phyloP scores from a whole-genome alignment of 1,139 yeast species.

The Hemisphaericaspora lyxosophila region DNA sequence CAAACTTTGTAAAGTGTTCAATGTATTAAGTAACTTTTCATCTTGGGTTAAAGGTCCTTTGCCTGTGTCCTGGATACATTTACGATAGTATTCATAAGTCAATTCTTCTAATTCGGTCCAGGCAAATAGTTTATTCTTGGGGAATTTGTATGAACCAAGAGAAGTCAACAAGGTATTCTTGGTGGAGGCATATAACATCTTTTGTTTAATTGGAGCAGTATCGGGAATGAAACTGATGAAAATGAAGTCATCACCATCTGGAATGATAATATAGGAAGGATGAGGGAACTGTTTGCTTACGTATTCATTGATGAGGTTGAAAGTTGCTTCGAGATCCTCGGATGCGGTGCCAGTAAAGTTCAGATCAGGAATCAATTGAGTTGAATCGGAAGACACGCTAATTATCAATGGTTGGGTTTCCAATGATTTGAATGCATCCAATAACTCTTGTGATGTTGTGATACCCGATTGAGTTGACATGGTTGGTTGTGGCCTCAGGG shows the following conservation, averaged over 20 bases:
- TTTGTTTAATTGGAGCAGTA: slow-evolving; percentile 72
- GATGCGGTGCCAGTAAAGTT: slow-evolving; percentile 28
- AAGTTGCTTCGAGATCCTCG: slow-evolving; percentile 25
- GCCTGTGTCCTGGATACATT: slow-evolving; percentile 30
- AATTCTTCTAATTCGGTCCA: slow-evolving; percentile 65
- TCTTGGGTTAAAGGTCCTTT: slow-evolving; percentile 55
- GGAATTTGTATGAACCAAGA: slow-evolving; percentile 65
- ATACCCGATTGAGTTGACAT: slow-evolving; percentile 78
- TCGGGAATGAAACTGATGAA: slow-evolving; percentile 90
- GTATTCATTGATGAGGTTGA: slow-evolving; percentile 33
- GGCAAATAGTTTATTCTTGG: slow-evolving; percentile 49
- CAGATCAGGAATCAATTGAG: slow-evolving; percentile 43
- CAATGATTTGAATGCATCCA: slow-evolving; percentile 30
- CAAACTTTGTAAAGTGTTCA: slow-evolving; percentile 39
- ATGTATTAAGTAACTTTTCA: slow-evolving; percentile 52
- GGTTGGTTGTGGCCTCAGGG: not conserved
- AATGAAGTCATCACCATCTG: slow-evolving; percentile 32
- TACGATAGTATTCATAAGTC: slow-evolving; percentile 47
- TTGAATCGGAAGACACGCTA: slow-evolving; percentile 45
- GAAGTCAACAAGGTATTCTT: slow-evolving; percentile 72
- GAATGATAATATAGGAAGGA: slow-evolving; percentile 61
- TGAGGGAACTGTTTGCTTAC: slow-evolving; percentile 41
- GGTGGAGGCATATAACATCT: slow-evolving; percentile 93
- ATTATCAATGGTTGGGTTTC: slow-evolving; percentile 32
- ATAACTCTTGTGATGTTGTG: slow-evolving; percentile 46